A percentile compares a stretch with the other conserved stretches of the same genome.
These are phyloP conservation scores for Botrytis medusae DNA, from an alignment of 2,329 filamentous ascomycete genomes.

Conservation along the genomic window DNA sequence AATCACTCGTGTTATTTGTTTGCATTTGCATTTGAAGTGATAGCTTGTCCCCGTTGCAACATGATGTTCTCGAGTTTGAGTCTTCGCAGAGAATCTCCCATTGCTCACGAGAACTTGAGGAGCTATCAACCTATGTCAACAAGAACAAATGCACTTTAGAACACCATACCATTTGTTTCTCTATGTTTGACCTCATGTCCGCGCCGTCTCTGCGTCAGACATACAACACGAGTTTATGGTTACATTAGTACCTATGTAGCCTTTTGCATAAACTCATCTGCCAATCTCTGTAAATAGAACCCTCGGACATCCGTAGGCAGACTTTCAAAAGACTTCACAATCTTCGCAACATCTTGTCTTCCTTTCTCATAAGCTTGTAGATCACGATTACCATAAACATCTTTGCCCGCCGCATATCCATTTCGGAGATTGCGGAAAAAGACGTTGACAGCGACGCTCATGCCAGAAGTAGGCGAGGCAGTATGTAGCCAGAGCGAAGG, in stretches of 20 bases:
- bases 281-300: conserved; percentile 75
- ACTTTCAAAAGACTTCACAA: conserved; percentile 62
- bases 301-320: conserved; percentile 65
- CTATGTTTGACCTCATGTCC: neutral
- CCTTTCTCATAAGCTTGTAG: conserved; percentile 82
- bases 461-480: conserved; percentile 54
- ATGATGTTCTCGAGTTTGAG: neutral
- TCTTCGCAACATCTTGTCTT: conserved; percentile 67
- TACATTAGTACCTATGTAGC: neutral
- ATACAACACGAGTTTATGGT: neutral
- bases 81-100: neutral
- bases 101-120: neutral
- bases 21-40: no score
- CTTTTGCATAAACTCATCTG: conserved; percentile 57
- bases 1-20: no score
- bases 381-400: conserved; percentile 88
- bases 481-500: conserved; percentile 85
- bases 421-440: conserved; percentile 74
- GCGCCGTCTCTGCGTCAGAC: neutral
- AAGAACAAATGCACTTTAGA: neutral
- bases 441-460: conserved; percentile 81
- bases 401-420: conserved; percentile 71
- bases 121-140: neutral
- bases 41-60: no score
- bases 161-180: neutral